Evolutionary conservation across 2,329 filamentous ascomycete species (phyloP).

Genomic region (Dichotomopilus funicola): DNA sequence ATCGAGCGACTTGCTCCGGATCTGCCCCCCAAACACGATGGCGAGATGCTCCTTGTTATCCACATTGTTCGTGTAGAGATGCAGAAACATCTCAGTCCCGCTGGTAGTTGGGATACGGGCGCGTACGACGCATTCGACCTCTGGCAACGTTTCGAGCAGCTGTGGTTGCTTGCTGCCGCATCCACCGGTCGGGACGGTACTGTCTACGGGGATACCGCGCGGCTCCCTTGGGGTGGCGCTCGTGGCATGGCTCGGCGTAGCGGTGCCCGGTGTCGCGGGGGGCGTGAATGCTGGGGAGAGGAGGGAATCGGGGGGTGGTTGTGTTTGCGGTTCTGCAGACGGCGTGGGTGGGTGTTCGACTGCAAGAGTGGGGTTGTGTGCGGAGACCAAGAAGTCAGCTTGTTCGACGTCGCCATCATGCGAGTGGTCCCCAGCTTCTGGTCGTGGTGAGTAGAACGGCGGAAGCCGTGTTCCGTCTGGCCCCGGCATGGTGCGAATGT

Average conservation of each 20-base stretch:
- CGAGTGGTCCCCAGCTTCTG: constrained; percentile 13
- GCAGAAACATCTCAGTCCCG: constrained; percentile 93
- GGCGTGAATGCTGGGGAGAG: constrained; percentile 83
- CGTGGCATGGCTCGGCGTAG: constrained; percentile 41
- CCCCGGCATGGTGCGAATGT: constrained; percentile 5
- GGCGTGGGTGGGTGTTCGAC: constrained; percentile 1
- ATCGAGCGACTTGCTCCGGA: constrained; percentile 68
- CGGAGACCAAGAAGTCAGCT: constrained; percentile 20
- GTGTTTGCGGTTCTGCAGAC: constrained; percentile 27
- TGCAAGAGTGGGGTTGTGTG: constrained; percentile 2
- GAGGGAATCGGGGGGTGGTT: constrained; percentile 55
- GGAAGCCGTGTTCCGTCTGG: constrained; percentile 15
- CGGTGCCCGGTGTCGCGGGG: constrained; percentile 55
- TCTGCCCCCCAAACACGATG: constrained; percentile 88
- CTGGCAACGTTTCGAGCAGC: constrained; percentile 67
- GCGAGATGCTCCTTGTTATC: constrained; percentile 96
- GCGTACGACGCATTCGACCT: constrained; percentile 89
- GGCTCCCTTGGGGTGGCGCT: constrained; percentile 29
- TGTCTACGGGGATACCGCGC: constrained; percentile 54
- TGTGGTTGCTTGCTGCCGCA: constrained; percentile 61
- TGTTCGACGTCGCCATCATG: constrained; percentile 23
- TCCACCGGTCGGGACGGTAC: constrained; percentile 49
- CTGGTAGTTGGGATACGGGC: constrained; percentile 89
- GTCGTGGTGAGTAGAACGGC: constrained; percentile 28
- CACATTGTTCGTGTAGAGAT: constrained; percentile 86